These are phyloP conservation scores for Fraxinus pennsylvanica DNA, from an alignment of 257 asterid species.

Conservation along the genomic window DNA sequence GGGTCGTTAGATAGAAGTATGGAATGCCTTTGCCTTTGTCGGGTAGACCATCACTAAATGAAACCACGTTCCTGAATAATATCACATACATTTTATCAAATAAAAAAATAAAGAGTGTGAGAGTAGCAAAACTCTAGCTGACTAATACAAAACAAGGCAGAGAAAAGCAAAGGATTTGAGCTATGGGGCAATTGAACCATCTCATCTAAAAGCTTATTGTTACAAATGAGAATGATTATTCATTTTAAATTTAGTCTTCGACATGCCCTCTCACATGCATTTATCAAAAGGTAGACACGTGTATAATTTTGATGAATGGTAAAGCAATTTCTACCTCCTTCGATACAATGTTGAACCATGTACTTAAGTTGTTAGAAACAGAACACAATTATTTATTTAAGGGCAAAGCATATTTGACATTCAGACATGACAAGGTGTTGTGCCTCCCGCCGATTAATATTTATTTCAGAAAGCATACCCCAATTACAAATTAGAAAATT, in stretches of 20 bases:
- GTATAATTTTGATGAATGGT: background rate
- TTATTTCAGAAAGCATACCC: background rate
- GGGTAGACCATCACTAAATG: slow-evolving; percentile 89
- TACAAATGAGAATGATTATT: background rate
- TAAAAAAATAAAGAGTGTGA: background rate
- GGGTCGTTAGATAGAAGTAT: slow-evolving; percentile 79
- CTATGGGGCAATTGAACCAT: background rate
- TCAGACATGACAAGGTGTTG: too few species aligned
- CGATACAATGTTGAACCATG: background rate
- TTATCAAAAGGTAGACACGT: background rate
- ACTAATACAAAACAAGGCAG: background rate
- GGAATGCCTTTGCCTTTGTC: slow-evolving; percentile 78
- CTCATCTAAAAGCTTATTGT: background rate
- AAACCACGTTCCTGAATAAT: slow-evolving; percentile 71
- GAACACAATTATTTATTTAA: background rate
- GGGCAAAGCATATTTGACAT: background rate
- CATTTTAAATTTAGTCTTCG: background rate
- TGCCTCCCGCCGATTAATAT: too few species aligned
- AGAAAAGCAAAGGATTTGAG: background rate
- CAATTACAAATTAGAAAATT: background rate
- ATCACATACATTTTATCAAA: background rate
- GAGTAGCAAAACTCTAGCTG: background rate
- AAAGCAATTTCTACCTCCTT: background rate
- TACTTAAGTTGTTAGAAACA: background rate
- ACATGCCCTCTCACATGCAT: background rate